Base-by-base conservation (phyloP, 1,284 basidiomycete genomes). In the Pyrrhoderma lamaoense region DNA sequence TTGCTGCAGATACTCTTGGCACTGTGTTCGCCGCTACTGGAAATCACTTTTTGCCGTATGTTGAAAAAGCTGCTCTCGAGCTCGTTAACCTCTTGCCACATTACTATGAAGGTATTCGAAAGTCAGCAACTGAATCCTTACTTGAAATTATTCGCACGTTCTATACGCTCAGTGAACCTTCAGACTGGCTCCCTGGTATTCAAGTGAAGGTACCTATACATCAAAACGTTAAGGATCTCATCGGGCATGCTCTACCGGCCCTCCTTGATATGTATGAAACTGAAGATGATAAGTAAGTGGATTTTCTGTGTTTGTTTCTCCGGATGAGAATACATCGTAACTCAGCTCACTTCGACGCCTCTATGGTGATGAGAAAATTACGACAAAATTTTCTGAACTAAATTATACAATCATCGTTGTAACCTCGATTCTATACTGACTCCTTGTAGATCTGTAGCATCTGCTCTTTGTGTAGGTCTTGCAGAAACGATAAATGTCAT, bases 51-150 rank as follows among this genome's bases (percentile, higher is more conserved):
- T 73, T 98, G 59, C 93, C 93, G 3, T 99, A 82, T 66, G 80
- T 92, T 54, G 88, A 91, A 67, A 70, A 71, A 56, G 86, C 81
- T 61, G 82, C 90, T 47, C 74, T 91, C 54, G 89, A 93, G 62
- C 81, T 99, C 44, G 76, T 91, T 59, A 72, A 74, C n/a, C 76
- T 96, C 47, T 75, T 98, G 34, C 73, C 83, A 23, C 93, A 97
- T 70, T 99, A 96, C 72, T 98, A 98, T 69, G 94, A 99, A 68
- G 96, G 95, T 34, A 97, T 99, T 69, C 80, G 96, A 62, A 99
- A 99, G 77, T 85, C 90, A 45, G 89, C 93, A 39, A 84, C 90
- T 4, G 87, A 93, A 42, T 89, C 92, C 14, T 75, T 99, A 43
- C 80, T 99, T 62, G 85, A 92, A 62, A 89, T 93, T 65, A 80